These are phyloP conservation scores for Epichloe gansuensis DNA, from an alignment of 2,329 filamentous ascomycete genomes.

Conservation along the genomic window DNA sequence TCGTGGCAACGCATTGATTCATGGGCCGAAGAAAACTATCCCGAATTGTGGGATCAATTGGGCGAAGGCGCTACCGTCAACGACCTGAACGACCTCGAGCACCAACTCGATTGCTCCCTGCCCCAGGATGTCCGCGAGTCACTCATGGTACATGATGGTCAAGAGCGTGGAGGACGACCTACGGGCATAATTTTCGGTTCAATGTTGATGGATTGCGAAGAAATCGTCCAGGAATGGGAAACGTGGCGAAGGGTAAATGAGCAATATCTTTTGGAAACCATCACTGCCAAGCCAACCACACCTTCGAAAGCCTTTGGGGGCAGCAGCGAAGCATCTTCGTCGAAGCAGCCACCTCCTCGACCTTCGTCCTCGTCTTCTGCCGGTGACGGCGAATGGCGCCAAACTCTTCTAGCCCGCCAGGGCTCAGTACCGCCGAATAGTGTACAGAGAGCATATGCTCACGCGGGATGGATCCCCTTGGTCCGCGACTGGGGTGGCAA, in stretches of 20 bases:
- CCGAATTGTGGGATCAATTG: slow-evolving; percentile 85
- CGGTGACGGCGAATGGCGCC: slow-evolving; percentile 56
- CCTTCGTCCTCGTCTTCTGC: slow-evolving; percentile 31
- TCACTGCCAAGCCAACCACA: slow-evolving; percentile 44
- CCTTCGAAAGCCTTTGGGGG: slow-evolving; percentile 62
- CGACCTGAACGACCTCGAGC: slow-evolving; percentile 92
- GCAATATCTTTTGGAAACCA: slow-evolving; percentile 60
- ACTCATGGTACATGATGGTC: slow-evolving; percentile 82
- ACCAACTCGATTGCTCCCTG: slow-evolving; percentile 86
- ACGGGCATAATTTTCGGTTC: slow-evolving; percentile 87
- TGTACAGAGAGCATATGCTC: slow-evolving; percentile 85
- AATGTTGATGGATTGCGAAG: slow-evolving; percentile 96
- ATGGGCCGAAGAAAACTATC: slow-evolving; percentile 92
- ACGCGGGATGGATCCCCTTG: slow-evolving; percentile 89
- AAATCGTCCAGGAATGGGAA: slow-evolving; percentile 94
- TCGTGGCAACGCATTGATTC: slow-evolving; percentile 90
- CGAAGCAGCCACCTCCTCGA: slow-evolving; percentile 28
- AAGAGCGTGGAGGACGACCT: slow-evolving; percentile 81
- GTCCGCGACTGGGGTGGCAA: slow-evolving; percentile 98
- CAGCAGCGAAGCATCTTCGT: slow-evolving; percentile 54
- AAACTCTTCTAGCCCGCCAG: slow-evolving; percentile 72
- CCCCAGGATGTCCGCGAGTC: slow-evolving; percentile 91
- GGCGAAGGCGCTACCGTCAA: slow-evolving; percentile 87
- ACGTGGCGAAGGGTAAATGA: slow-evolving; percentile 93
- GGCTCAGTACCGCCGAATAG: slow-evolving; percentile 77